phyloP scores from a whole-genome alignment of 306 rosid genomes.

The Canavalia gladiata region DNA sequence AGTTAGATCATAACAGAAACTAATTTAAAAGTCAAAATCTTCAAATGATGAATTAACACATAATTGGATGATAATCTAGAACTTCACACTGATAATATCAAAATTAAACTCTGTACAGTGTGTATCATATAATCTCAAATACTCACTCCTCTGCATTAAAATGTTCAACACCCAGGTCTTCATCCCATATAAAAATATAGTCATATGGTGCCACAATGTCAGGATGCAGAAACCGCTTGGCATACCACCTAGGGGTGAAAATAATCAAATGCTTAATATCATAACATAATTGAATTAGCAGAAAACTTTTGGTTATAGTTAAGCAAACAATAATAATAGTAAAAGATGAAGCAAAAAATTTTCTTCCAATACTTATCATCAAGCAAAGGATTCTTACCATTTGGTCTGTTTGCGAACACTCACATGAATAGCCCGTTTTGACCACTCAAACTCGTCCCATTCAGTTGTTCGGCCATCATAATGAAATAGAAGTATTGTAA shows the following conservation, averaged over 20 bases:
- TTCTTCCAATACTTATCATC: constrained; percentile 14
- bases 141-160: constrained; percentile 93
- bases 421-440: constrained; percentile 91
- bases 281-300: constrained; percentile 42
- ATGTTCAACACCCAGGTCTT: constrained; percentile 91
- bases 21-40: constrained; percentile 7
- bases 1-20: constrained; percentile 15
- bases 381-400: constrained; percentile 66
- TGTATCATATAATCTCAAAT: constrained; percentile 28
- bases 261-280: constrained; percentile 15
- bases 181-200: constrained; percentile 94
- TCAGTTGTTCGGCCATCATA: constrained; percentile 96
- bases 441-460: constrained; percentile 98
- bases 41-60: constrained; percentile 1
- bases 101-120: constrained; percentile 6
- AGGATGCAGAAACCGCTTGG: constrained; percentile 94
- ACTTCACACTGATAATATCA: background rate
- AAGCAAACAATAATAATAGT: constrained; percentile 25
- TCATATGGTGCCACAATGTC: constrained; percentile 93
- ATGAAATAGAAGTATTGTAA: constrained; percentile 92
- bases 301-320: constrained; percentile 7
- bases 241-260: constrained; percentile 81
- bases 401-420: constrained; percentile 89
- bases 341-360: constrained; percentile 23
- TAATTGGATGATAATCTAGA: constrained; percentile 14